Conservation (phyloP, 208 protist species). For the Trypanosoma theileri region DNA sequence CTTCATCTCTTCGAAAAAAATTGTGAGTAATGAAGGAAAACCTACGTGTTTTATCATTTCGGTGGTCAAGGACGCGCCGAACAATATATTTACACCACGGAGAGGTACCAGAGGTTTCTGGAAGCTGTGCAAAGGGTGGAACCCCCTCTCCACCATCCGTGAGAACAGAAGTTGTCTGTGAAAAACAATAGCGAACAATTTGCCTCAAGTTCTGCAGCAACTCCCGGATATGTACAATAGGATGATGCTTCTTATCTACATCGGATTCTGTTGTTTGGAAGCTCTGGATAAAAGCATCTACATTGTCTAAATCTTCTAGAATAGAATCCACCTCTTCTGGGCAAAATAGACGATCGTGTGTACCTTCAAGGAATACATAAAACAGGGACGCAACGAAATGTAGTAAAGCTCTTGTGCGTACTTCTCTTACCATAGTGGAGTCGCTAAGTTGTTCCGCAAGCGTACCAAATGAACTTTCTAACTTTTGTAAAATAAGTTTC, state of each 20-base stretch:
- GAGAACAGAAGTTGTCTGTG: constrained; percentile 44
- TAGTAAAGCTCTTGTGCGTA: constrained; percentile 31
- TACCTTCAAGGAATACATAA: constrained; percentile 39
- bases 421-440: constrained; percentile 10
- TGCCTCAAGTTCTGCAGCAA: constrained; percentile 44
- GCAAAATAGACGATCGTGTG: constrained; percentile 37
- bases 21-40: too few species aligned
- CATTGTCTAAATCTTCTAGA: constrained; percentile 36
- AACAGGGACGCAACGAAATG: constrained; percentile 50
- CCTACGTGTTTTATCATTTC: constrained; percentile 34
- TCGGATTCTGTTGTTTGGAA: constrained; percentile 21
- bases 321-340: constrained; percentile 40
- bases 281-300: constrained; percentile 25
- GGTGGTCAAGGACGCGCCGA: constrained; percentile 49
- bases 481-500: neutral
- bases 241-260: neutral
- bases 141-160: constrained; percentile 49
- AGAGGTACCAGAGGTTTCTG: constrained; percentile 42
- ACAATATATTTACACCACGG: constrained; percentile 74
- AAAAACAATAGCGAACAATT: constrained; percentile 61
- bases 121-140: constrained; percentile 48
- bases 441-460: neutral
- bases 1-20: too few species aligned
- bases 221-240: constrained; percentile 1
- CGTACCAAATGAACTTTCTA: neutral